A percentile compares a stretch with the other conserved stretches of the same genome.
These are phyloP conservation scores for Lindgomyces ingoldianus DNA, from an alignment of 495 filamentous ascomycete species.

Conservation along the genomic window DNA sequence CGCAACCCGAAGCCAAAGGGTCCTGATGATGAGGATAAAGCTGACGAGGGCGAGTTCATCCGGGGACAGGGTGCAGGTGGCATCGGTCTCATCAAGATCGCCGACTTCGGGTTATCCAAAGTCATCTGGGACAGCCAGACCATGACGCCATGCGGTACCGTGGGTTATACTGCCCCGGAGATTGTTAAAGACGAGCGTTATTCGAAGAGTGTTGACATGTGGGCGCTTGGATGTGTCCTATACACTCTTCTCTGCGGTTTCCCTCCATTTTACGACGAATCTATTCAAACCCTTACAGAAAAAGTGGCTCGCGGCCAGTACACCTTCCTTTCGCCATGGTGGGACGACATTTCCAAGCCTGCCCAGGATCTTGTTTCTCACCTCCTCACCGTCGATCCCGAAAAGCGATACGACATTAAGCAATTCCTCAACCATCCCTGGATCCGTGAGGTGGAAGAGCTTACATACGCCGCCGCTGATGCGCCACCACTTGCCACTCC, in stretches of 20 bases:
- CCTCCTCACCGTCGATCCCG: conserved; percentile 87
- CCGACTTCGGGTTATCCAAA: conserved; percentile 96
- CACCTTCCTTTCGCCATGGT: conserved; percentile 98
- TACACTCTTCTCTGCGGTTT: conserved; percentile 97
- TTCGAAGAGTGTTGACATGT: conserved; percentile 99
- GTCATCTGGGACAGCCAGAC: conserved; percentile 97
- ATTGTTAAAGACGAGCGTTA: conserved; percentile 99
- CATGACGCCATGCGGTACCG: conserved; percentile 98
- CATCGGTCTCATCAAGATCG: conserved; percentile 94
- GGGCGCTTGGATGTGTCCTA: conserved; percentile 94
- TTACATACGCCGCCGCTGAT: conserved; percentile 69
- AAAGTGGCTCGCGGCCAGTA: conserved; percentile 97
- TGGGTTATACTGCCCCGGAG: conserved; percentile 98
- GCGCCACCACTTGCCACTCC: conserved; percentile 78
- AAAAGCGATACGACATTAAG: conserved; percentile 83
- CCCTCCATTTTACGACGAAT: conserved; percentile 98
- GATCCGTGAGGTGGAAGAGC: conserved; percentile 78
- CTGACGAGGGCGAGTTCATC: conserved; percentile 93
- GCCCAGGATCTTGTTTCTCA: conserved; percentile 94
- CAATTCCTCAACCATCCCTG: conserved; percentile 91
- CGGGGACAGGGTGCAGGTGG: conserved; percentile 82
- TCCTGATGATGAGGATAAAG: conserved; percentile 94
- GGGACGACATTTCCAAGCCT: conserved; percentile 96
- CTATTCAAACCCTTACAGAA: conserved; percentile 93
- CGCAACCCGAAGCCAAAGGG: conserved; percentile 74